These are phyloP conservation scores for Tuber umbilicatum DNA, from an alignment of 495 filamentous ascomycete genomes.

Conservation along the genomic window DNA sequence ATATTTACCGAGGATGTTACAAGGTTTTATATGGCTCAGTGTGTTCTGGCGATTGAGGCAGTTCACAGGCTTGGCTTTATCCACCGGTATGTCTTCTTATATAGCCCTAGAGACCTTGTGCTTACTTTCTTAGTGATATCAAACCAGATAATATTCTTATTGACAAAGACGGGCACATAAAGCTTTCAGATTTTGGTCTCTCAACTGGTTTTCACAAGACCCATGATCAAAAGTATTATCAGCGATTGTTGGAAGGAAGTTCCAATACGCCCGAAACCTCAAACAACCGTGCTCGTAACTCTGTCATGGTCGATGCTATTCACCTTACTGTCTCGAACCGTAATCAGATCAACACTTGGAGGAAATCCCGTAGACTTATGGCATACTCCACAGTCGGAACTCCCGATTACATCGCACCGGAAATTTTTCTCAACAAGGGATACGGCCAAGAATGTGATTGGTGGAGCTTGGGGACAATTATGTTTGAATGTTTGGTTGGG, in stretches of 20 bases:
- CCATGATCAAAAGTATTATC: slow-evolving; percentile 97
- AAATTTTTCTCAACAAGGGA: slow-evolving; percentile 93
- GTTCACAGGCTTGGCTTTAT: slow-evolving; percentile 98
- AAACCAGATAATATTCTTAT: slow-evolving; percentile 98
- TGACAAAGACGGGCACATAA: slow-evolving; percentile 91
- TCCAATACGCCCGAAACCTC: slow-evolving; percentile 57
- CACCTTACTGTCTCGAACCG: slow-evolving; percentile 97
- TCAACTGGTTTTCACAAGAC: slow-evolving; percentile 97
- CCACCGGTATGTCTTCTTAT: slow-evolving; percentile 60
- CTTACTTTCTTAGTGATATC: slow-evolving; percentile 65
- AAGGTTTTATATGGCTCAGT: slow-evolving; percentile 98
- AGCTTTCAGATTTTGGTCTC: slow-evolving; percentile 95
- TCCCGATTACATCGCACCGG: slow-evolving; percentile 96
- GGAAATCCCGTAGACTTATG: slow-evolving; percentile 87
- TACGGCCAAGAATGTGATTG: slow-evolving; percentile 97
- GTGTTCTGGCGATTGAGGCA: slow-evolving; percentile 92
- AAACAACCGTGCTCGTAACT: slow-evolving; percentile 68
- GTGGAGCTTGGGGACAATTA: slow-evolving; percentile 98
- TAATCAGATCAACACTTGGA: slow-evolving; percentile 95
- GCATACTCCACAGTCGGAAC: slow-evolving; percentile 98
- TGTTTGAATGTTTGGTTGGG: slow-evolving; percentile 98
- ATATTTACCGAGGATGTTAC: slow-evolving; percentile 99
- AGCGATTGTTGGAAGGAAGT: slow-evolving; percentile 74
- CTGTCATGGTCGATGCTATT: slow-evolving; percentile 93
- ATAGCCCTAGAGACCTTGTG: slow-evolving; percentile 12